Percentiles rank a stretch among this genome's conserved stretches.
Evolutionary conservation across 2,329 filamentous ascomycete species (phyloP).

Genomic region (Verticillium albo-atrum): DNA sequence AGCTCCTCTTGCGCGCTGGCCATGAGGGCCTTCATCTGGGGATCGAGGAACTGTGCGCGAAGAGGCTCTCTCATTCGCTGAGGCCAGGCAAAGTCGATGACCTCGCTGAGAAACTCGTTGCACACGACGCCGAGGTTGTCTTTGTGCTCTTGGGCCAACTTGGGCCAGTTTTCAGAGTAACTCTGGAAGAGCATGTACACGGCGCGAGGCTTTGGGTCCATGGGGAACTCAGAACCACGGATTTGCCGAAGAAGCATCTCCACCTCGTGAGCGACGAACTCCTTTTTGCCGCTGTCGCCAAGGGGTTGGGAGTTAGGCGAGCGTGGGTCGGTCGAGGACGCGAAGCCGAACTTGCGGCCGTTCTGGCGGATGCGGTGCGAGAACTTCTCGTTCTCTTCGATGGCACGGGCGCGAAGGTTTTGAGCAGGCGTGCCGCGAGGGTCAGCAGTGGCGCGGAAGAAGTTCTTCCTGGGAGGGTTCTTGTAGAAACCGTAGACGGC

Average conservation of each 20-base stretch:
- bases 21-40: constrained; percentile 42
- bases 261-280: constrained; percentile 43
- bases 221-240: constrained; percentile 46
- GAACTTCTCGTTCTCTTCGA: constrained; percentile 48
- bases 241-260: constrained; percentile 45
- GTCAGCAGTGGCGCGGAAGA: constrained; percentile 44
- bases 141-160: constrained; percentile 48
- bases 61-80: constrained; percentile 46
- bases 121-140: constrained; percentile 50
- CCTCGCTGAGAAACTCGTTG: constrained; percentile 47
- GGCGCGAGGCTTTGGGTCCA: constrained; percentile 47
- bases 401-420: constrained; percentile 45
- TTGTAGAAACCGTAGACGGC: constrained; percentile 52
- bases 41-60: constrained; percentile 42
- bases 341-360: constrained; percentile 44
- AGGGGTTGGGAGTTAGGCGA: constrained; percentile 7
- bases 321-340: constrained; percentile 13
- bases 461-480: constrained; percentile 46
- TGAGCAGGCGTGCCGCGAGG: constrained; percentile 46
- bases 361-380: constrained; percentile 42
- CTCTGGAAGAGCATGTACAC: constrained; percentile 51
- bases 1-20: constrained; percentile 43
- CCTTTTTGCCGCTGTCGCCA: constrained; percentile 35
- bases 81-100: constrained; percentile 47
- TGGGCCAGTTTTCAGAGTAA: constrained; percentile 48